Evolutionary conservation across 768 basidiomycete species (phyloP).

Genomic region (Suillus weaverae): DNA sequence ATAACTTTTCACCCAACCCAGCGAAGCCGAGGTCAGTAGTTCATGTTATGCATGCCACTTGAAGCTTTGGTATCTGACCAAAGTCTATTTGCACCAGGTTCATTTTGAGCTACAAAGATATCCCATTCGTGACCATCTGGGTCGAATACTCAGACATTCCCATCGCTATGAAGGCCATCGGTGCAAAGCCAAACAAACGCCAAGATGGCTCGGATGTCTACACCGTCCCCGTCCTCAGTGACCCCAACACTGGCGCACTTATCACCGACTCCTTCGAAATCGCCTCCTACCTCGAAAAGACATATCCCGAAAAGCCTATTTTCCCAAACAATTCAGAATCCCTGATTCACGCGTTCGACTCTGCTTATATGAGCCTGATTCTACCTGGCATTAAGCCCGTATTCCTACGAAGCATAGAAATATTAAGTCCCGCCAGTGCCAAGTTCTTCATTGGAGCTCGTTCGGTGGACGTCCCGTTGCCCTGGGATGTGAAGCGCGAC

Average conservation of each 20-base stretch:
- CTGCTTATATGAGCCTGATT: neutral
- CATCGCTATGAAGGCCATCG: constrained; percentile 24
- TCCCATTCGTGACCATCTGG: constrained; percentile 36
- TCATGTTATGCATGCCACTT: neutral
- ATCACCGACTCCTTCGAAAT: constrained; percentile 34
- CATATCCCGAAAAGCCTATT: constrained; percentile 33
- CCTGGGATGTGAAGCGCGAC: constrained; percentile 37
- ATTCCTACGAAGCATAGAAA: constrained; percentile 23
- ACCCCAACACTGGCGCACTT: constrained; percentile 29
- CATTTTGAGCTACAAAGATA: constrained; percentile 31
- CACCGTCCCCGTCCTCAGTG: constrained; percentile 36
- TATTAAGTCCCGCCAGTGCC: constrained; percentile 36
- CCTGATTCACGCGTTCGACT: constrained; percentile 24
- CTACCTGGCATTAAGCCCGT: constrained; percentile 13
- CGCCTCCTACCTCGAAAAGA: constrained; percentile 36
- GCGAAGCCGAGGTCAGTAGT: constrained; percentile 37
- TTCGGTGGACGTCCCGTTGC: constrained; percentile 31
- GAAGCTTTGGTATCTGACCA: neutral
- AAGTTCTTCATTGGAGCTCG: constrained; percentile 40
- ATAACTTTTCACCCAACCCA: constrained; percentile 38
- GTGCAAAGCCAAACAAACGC: constrained; percentile 21
- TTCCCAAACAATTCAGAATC: constrained; percentile 24
- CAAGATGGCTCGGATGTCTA: constrained; percentile 23
- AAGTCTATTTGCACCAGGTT: constrained; percentile 22
- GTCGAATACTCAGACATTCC: constrained; percentile 36